Evolutionary conservation across 2,329 filamentous ascomycete species (phyloP).

Genomic region (Stagonosporopsis vannaccii): DNA sequence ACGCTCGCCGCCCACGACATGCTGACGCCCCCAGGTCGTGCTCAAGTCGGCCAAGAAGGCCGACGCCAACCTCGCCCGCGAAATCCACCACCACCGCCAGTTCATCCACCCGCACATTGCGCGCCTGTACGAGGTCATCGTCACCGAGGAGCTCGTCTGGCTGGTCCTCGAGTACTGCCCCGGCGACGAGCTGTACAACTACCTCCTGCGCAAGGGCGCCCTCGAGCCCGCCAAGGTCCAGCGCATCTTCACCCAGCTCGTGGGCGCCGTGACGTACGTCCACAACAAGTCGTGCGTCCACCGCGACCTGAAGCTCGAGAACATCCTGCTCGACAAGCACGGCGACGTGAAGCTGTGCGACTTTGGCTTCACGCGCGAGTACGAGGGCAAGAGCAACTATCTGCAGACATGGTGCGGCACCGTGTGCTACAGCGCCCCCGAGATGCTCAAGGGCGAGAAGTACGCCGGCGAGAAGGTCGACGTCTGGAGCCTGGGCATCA

Average conservation of each 20-base stretch:
- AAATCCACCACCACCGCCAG: slow-evolving; percentile 98
- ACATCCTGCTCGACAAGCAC: slow-evolving; percentile 93
- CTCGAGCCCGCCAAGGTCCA: slow-evolving; percentile 87
- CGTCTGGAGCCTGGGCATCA: slow-evolving; percentile 90
- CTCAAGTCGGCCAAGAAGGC: slow-evolving; percentile 98
- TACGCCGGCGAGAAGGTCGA: slow-evolving; percentile 98
- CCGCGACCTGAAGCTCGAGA: slow-evolving; percentile 94
- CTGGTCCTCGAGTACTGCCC: slow-evolving; percentile 93
- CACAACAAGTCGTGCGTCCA: slow-evolving; percentile 96
- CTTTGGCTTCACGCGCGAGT: slow-evolving; percentile 97
- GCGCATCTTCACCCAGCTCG: slow-evolving; percentile 93
- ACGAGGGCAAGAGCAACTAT: slow-evolving; percentile 93
- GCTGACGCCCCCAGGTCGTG: slow-evolving; percentile 72
- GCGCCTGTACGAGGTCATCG: slow-evolving; percentile 95
- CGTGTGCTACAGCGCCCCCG: slow-evolving; percentile 95
- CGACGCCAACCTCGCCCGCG: slow-evolving; percentile 92
- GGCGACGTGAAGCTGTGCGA: slow-evolving; percentile 98
- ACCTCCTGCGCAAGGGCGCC: slow-evolving; percentile 85
- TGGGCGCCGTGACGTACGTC: slow-evolving; percentile 93
- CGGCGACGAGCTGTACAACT: slow-evolving; percentile 98
- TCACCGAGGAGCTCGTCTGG: slow-evolving; percentile 95
- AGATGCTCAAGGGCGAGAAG: slow-evolving; percentile 98
- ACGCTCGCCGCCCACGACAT: too few species aligned
- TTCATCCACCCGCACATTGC: slow-evolving; percentile 98
- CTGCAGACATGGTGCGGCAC: slow-evolving; percentile 98